A percentile compares a stretch with the other conserved stretches of the same genome.
phyloP scores from a whole-genome alignment of 345 rosid species.

The Eucalyptus camaldulensis region DNA sequence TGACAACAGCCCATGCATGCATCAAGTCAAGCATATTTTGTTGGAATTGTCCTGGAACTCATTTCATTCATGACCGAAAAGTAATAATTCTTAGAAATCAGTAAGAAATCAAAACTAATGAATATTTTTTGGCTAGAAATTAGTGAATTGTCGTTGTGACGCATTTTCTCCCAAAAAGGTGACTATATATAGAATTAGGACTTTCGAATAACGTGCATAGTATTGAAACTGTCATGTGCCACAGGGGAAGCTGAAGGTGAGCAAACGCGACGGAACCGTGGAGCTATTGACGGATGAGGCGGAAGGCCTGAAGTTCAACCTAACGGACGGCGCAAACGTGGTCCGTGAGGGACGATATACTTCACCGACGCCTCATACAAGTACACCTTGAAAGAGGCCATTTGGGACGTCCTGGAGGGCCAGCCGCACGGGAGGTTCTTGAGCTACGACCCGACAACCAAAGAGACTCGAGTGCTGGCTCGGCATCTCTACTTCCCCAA shows the following conservation, averaged over 20 bases:
- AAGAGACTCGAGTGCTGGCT: slow-evolving; percentile 28
- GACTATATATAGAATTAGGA: not conserved
- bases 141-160: too few relatives aligned
- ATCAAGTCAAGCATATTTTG: not conserved
- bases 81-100: too few relatives aligned
- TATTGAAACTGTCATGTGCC: not conserved
- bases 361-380: slow-evolving; percentile 74
- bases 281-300: slow-evolving; percentile 50
- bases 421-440: slow-evolving; percentile 51
- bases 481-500: slow-evolving; percentile 57
- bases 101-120: too few relatives aligned
- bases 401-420: slow-evolving; percentile 39
- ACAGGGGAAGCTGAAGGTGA: slow-evolving; percentile 61
- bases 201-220: not conserved
- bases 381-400: not conserved
- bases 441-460: slow-evolving; percentile 45
- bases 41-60: not conserved
- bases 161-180: too few relatives aligned
- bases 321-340: slow-evolving; percentile 51
- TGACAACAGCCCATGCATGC: too few relatives aligned
- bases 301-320: slow-evolving; percentile 42
- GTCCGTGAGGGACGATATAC: slow-evolving; percentile 57
- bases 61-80: not conserved
- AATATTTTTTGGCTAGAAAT: too few relatives aligned
- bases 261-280: slow-evolving; percentile 22